Conservation (phyloP, 148 eudicot species). For the Chenopodium suecicum region DNA sequence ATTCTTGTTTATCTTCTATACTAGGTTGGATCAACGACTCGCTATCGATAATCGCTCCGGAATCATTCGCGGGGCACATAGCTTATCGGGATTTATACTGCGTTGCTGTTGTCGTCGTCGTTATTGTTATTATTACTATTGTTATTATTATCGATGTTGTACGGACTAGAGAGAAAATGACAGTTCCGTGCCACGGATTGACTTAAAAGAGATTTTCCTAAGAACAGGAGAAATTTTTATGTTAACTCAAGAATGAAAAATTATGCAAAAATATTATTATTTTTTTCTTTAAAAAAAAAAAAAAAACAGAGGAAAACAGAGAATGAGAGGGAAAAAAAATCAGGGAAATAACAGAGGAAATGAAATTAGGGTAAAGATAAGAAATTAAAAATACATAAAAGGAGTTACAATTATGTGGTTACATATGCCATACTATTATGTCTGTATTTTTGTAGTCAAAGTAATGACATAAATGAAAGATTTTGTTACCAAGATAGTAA, state of each 20-base stretch:
- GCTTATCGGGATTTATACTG: too few species aligned
- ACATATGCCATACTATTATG: not conserved
- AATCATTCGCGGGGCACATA: slow-evolving; percentile 36
- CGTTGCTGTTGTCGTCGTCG: not conserved
- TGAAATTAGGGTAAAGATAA: not conserved
- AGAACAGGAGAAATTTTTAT: not conserved
- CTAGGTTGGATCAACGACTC: slow-evolving; percentile 17
- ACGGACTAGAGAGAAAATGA: not conserved
- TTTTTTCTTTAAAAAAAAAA: not conserved
- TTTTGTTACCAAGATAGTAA: slow-evolving; percentile 10
- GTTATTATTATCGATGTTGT: not conserved
- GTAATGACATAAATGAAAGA: slow-evolving; percentile 15
- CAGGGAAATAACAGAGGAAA: not conserved
- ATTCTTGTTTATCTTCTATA: slow-evolving; percentile 22
- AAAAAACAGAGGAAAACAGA: too few species aligned
- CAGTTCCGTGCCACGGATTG: not conserved
- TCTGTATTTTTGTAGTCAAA: slow-evolving; percentile 25
- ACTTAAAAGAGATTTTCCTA: not conserved
- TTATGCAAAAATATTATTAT: too few species aligned
- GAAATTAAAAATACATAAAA: not conserved
- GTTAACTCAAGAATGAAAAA: not conserved
- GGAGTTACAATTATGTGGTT: slow-evolving; percentile 9
- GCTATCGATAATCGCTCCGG: slow-evolving; percentile 18
- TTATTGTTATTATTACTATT: not conserved
- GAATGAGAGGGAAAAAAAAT: too few species aligned